phyloP scores from a whole-genome alignment of 768 basidiomycete genomes.

The Mycena leptocephala region DNA sequence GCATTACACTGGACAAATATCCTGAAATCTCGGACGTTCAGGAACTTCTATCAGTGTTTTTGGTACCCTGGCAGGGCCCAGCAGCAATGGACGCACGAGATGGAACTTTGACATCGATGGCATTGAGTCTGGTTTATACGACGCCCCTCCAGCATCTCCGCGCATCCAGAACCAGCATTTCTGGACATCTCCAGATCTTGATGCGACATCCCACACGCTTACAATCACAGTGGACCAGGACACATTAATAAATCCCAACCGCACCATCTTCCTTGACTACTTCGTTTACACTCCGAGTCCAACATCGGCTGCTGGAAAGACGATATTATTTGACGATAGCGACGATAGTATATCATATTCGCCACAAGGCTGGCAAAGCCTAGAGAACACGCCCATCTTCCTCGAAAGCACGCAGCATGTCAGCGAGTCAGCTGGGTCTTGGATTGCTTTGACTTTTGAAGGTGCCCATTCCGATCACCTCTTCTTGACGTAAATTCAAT shows the following conservation, averaged over 20 bases:
- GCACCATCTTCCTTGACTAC: conserved; percentile 9
- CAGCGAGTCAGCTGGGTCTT: neutral
- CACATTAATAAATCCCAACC: neutral
- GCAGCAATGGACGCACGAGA: neutral
- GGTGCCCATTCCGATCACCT: neutral
- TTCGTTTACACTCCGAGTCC: neutral
- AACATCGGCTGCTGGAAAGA: neutral
- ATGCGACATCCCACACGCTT: neutral
- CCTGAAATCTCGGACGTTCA: neutral
- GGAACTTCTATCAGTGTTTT: conserved; percentile 10
- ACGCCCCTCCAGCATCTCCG: neutral
- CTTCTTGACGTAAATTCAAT: neutral
- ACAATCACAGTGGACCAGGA: neutral
- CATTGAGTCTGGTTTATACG: neutral
- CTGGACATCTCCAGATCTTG: neutral
- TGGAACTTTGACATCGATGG: neutral
- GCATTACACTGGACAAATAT: neutral
- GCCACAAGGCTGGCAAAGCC: neutral
- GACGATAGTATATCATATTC: neutral
- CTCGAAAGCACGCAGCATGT: neutral
- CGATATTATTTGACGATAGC: conserved; percentile 3
- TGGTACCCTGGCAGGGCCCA: neutral
- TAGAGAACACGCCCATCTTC: neutral
- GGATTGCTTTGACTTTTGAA: neutral
- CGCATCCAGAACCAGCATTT: neutral